These are phyloP conservation scores for Grigorovia transvaalensis DNA, from an alignment of 805 yeast species.

Conservation along the genomic window DNA sequence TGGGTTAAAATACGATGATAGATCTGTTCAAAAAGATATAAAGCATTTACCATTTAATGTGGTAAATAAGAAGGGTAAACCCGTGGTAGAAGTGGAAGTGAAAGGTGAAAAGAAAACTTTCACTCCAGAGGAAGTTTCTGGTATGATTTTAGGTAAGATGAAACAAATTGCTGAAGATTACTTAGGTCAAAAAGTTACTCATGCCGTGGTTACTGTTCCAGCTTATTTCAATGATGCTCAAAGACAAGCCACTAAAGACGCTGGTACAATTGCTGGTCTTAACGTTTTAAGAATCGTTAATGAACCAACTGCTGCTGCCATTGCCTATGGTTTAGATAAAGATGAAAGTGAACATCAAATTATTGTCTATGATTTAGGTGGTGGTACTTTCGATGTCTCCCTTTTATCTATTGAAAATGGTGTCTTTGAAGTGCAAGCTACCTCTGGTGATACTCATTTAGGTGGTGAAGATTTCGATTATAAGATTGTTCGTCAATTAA, in stretches of 20 bases:
- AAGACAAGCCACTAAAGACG: constrained; percentile 90
- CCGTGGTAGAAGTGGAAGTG: constrained; percentile 65
- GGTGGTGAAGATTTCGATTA: constrained; percentile 97
- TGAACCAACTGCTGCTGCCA: constrained; percentile 96
- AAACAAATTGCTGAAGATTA: constrained; percentile 86
- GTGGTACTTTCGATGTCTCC: constrained; percentile 95
- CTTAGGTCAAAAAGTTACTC: constrained; percentile 73
- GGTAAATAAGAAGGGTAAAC: constrained; percentile 65
- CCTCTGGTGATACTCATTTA: constrained; percentile 93
- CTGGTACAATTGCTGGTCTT: constrained; percentile 85
- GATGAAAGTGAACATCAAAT: constrained; percentile 78
- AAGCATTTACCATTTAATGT: constrained; percentile 76
- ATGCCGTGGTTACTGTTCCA: constrained; percentile 88
- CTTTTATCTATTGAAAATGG: constrained; percentile 81
- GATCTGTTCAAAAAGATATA: constrained; percentile 68
- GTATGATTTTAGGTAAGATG: constrained; percentile 88
- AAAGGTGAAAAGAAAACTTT: constrained; percentile 67
- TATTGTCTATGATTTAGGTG: constrained; percentile 90
- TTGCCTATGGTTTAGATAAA: constrained; percentile 89
- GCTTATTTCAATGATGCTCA: constrained; percentile 92
- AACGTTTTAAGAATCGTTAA: constrained; percentile 81
- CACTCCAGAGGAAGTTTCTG: constrained; percentile 88
- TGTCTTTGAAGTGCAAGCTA: constrained; percentile 85
- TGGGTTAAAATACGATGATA: constrained; percentile 71
- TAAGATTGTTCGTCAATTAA: constrained; percentile 79